Conservation (phyloP, 2,329 filamentous ascomycete species). For the Claviceps digitariae region DNA sequence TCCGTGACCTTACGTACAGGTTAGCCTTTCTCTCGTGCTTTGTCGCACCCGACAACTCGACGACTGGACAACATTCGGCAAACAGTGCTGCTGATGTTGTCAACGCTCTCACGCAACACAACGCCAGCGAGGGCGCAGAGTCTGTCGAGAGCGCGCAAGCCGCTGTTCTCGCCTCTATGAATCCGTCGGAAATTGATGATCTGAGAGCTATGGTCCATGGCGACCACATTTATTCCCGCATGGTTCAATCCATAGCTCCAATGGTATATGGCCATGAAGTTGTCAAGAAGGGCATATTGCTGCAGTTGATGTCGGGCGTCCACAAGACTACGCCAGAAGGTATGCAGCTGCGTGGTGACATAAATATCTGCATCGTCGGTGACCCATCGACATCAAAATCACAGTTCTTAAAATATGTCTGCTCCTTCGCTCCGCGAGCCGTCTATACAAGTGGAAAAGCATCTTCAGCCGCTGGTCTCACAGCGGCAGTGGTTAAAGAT, state of each 20-base stretch:
- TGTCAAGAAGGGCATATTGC: constrained; percentile 89
- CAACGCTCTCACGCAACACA: constrained; percentile 54
- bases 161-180: constrained; percentile 75
- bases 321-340: constrained; percentile 84
- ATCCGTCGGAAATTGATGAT: constrained; percentile 77
- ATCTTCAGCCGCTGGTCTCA: constrained; percentile 92
- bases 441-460: constrained; percentile 98
- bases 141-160: constrained; percentile 78
- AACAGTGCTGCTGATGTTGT: constrained; percentile 62
- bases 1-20: constrained; percentile 87
- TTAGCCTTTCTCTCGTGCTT: constrained; percentile 96
- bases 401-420: constrained; percentile 96
- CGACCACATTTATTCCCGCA: constrained; percentile 83
- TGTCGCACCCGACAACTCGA: constrained; percentile 78
- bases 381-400: constrained; percentile 96
- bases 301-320: constrained; percentile 94
- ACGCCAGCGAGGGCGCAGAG: constrained; percentile 51
- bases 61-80: constrained; percentile 59
- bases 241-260: constrained; percentile 88
- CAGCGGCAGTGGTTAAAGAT: constrained; percentile 92
- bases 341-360: constrained; percentile 90
- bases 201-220: constrained; percentile 87
- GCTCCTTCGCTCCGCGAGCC: constrained; percentile 87
- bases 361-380: constrained; percentile 97
- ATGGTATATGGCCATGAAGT: constrained; percentile 97